A percentile compares a stretch with the other conserved stretches of the same genome.
Conservation (phyloP, 2,329 filamentous ascomycete genomes). For the Colletotrichum coccodes region DNA sequence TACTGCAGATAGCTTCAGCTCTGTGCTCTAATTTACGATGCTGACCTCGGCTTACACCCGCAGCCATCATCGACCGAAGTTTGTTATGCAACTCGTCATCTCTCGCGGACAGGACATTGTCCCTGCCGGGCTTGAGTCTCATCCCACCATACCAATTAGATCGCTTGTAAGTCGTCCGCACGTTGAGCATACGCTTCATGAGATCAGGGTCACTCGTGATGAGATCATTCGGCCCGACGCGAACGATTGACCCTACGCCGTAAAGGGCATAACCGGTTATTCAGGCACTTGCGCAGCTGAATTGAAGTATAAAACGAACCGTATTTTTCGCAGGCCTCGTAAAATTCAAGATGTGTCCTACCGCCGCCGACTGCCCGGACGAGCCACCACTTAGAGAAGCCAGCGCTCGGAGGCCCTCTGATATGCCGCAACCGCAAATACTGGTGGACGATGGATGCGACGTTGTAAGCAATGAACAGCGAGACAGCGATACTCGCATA, state of each 20-base stretch:
- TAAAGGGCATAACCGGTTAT: neutral
- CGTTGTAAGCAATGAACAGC: conserved; percentile 22
- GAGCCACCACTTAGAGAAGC: conserved; percentile 53
- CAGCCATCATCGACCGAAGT: conserved; percentile 58
- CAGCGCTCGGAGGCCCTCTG: conserved; percentile 48
- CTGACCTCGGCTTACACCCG: conserved; percentile 49
- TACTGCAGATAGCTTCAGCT: conserved; percentile 42
- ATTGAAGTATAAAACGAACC: conserved; percentile 35
- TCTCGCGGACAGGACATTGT: conserved; percentile 62
- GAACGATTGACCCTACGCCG: conserved; percentile 46
- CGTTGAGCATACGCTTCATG: conserved; percentile 48
- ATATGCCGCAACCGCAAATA: conserved; percentile 52
- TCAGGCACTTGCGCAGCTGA: neutral
- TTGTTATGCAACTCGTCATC: conserved; percentile 55
- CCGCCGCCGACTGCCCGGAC: conserved; percentile 43
- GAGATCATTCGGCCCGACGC: conserved; percentile 55
- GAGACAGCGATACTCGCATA: neutral
- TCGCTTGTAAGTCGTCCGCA: conserved; percentile 48
- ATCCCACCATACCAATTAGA: conserved; percentile 58
- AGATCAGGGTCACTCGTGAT: conserved; percentile 51
- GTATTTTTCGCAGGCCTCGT: conserved; percentile 46
- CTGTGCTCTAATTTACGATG: neutral
- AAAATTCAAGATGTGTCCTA: conserved; percentile 46
- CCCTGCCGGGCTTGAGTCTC: conserved; percentile 62
- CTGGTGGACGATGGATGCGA: conserved; percentile 36